phyloP scores from a whole-genome alignment of 805 yeast genomes.

The Suhomyces kilbournensis region DNA sequence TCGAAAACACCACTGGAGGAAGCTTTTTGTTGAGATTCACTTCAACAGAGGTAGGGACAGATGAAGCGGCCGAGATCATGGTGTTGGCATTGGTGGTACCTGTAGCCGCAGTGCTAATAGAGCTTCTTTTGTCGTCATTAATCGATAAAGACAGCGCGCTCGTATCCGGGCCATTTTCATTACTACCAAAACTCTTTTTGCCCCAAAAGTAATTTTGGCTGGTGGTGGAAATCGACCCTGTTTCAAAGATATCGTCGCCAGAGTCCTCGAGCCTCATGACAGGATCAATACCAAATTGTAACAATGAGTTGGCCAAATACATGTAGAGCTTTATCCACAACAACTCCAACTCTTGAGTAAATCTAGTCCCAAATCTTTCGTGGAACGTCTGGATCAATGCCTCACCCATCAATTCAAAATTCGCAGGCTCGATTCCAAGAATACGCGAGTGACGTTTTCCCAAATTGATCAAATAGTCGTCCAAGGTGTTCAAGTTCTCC shows the following conservation, averaged over 20 bases:
- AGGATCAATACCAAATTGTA: constrained; percentile 61
- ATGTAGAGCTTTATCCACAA: constrained; percentile 71
- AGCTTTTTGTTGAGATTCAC: constrained; percentile 3
- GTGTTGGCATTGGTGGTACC: constrained; percentile 1
- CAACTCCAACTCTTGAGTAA: constrained; percentile 59
- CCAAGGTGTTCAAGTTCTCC: constrained; percentile 55
- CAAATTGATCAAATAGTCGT: constrained; percentile 56
- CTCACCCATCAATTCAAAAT: constrained; percentile 70
- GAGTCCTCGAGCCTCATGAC: constrained; percentile 17
- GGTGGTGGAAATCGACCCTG: constrained; percentile 1
- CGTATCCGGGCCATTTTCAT: neutral
- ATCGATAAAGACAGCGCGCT: neutral
- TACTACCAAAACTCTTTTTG: neutral
- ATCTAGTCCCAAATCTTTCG: constrained; percentile 54
- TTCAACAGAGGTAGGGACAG: neutral
- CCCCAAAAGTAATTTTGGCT: constrained; percentile 1
- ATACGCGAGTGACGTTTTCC: constrained; percentile 78
- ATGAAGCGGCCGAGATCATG: neutral
- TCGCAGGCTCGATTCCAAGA: constrained; percentile 65
- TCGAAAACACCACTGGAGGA: neutral
- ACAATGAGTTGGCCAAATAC: constrained; percentile 63
- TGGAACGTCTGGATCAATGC: constrained; percentile 66
- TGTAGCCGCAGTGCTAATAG: constrained; percentile 7
- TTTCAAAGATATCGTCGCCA: constrained; percentile 5
- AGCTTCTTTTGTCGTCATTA: constrained; percentile 8